A percentile compares a stretch with the other conserved stretches of the same genome.
Evolutionary conservation across 257 asterid species (phyloP).

Genomic region (Paulownia fortunei): DNA sequence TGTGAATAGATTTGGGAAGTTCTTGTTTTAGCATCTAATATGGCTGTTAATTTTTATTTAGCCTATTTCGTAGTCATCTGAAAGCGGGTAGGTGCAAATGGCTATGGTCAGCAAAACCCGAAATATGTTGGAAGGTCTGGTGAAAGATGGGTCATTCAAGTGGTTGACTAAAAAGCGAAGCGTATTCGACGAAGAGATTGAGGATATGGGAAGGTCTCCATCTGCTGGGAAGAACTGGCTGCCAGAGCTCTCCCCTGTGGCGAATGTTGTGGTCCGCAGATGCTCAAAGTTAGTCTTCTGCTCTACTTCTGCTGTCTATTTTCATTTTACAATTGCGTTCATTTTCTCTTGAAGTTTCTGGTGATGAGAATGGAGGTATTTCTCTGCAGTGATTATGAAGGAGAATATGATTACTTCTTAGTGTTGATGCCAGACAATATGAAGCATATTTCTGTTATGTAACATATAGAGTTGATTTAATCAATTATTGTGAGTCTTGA

Average conservation of each 20-base stretch:
- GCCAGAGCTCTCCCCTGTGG: slow-evolving; percentile 77
- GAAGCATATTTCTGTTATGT: not conserved
- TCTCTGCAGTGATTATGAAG: not conserved
- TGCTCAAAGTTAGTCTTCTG: slow-evolving; percentile 81
- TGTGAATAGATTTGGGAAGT: not conserved
- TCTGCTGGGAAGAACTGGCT: slow-evolving; percentile 73
- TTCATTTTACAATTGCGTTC: not conserved
- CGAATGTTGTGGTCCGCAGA: slow-evolving; percentile 80
- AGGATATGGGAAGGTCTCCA: slow-evolving; percentile 71
- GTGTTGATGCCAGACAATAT: not conserved
- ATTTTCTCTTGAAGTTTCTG: not conserved
- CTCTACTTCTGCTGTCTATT: slow-evolving; percentile 3
- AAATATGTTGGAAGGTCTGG: slow-evolving; percentile 81
- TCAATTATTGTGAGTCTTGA: not conserved
- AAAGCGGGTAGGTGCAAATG: slow-evolving; percentile 36
- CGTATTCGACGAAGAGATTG: slow-evolving; percentile 65
- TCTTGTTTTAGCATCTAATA: not conserved
- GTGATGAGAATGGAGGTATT: not conserved
- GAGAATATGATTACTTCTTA: not conserved
- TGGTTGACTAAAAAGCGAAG: slow-evolving; percentile 73
- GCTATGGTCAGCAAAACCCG: slow-evolving; percentile 68
- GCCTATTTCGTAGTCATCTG: slow-evolving; percentile 24
- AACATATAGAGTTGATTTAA: not conserved
- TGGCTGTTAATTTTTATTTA: not conserved
- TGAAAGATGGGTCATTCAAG: slow-evolving; percentile 85